Conservation (phyloP, 2,329 filamentous ascomycete species). For the Alternaria ethzedia region DNA sequence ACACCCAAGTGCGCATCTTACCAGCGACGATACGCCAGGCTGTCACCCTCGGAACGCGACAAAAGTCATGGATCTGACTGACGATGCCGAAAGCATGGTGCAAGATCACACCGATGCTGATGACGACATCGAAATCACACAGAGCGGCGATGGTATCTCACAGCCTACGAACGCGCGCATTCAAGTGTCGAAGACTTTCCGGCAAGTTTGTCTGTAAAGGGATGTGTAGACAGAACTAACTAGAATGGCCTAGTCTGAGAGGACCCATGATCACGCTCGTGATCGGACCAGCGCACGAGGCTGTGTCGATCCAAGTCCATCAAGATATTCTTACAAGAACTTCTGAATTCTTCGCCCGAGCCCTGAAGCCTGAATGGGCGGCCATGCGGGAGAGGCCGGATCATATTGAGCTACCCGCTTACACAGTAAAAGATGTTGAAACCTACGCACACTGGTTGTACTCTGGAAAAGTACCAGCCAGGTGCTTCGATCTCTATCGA, state of each 20-base stretch:
- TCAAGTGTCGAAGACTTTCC: background rate
- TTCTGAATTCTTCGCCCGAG: slow-evolving; percentile 6
- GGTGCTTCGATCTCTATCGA: background rate
- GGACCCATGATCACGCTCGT: background rate
- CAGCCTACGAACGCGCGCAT: background rate
- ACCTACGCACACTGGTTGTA: slow-evolving; percentile 2
- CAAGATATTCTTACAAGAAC: slow-evolving; percentile 3
- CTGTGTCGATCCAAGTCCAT: slow-evolving; percentile 1
- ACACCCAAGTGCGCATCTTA: background rate
- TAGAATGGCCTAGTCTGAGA: background rate
- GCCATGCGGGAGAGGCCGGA: background rate
- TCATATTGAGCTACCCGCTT: slow-evolving; percentile 1
- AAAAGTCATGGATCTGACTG: background rate
- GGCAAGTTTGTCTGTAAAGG: background rate
- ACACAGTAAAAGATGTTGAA: background rate
- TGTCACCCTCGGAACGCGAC: background rate
- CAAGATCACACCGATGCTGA: background rate
- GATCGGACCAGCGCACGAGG: background rate
- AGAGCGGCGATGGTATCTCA: background rate
- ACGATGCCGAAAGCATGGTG: background rate
- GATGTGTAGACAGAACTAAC: background rate
- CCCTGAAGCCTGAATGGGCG: slow-evolving; percentile 5
- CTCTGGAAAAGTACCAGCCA: slow-evolving; percentile 3
- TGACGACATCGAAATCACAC: background rate
- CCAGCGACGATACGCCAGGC: background rate